Percentiles rank a stretch among this genome's conserved stretches.
phyloP scores from a whole-genome alignment of 352 stramenopile genomes.

The Phytophthora citricola region DNA sequence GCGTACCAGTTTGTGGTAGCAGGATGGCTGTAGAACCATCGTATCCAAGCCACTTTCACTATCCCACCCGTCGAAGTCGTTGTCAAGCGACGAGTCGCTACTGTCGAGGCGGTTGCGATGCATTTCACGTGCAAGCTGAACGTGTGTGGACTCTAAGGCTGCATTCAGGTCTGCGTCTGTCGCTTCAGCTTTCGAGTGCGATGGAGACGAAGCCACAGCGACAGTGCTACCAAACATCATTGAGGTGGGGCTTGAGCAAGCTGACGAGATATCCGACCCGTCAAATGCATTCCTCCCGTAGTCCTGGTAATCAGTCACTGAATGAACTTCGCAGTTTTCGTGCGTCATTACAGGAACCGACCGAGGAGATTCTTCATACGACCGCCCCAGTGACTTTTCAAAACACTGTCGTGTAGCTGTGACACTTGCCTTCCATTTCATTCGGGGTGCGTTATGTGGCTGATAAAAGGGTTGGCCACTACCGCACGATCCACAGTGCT shows the following conservation, averaged over 20 bases:
- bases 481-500: constrained; percentile 64
- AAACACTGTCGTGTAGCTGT: constrained; percentile 68
- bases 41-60: constrained; percentile 30
- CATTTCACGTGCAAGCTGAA: constrained; percentile 21
- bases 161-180: constrained; percentile 39
- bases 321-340: constrained; percentile 37
- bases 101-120: constrained; percentile 13
- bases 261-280: constrained; percentile 38
- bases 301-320: constrained; percentile 27
- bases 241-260: constrained; percentile 27
- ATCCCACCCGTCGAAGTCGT: constrained; percentile 33
- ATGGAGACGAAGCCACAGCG: constrained; percentile 40
- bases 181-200: constrained; percentile 22
- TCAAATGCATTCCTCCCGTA: constrained; percentile 24
- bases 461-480: constrained; percentile 80
- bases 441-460: constrained; percentile 44
- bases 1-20: constrained; percentile 59
- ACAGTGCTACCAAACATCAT: constrained; percentile 40
- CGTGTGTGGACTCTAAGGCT: constrained; percentile 30
- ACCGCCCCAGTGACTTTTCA: constrained; percentile 29
- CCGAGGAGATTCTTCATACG: constrained; percentile 18
- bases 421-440: constrained; percentile 62
- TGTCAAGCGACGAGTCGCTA: constrained; percentile 12
- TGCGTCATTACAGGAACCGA: constrained; percentile 25
- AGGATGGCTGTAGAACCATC: constrained; percentile 26